Conservation (phyloP, 192 early-diverging fungal species). For the Gigaspora rosea region DNA sequence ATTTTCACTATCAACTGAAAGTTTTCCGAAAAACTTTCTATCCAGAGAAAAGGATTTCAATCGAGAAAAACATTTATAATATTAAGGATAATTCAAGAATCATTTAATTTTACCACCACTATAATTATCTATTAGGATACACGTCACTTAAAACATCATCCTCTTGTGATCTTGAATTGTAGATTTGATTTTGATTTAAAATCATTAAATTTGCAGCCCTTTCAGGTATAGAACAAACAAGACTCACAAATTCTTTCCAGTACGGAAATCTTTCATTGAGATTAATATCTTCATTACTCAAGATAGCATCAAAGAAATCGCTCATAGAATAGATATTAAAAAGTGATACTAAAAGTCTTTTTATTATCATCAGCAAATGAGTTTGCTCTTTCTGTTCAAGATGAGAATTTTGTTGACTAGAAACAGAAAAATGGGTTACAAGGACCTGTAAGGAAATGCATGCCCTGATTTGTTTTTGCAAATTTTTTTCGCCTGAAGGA, state of each 20-base stretch:
- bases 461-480: neutral
- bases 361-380: neutral
- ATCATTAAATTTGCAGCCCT: slow-evolving; percentile 8
- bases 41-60: neutral
- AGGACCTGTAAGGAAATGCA: neutral
- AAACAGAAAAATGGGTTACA: slow-evolving; percentile 8
- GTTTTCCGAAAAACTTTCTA: slow-evolving; percentile 16
- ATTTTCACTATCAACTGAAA: slow-evolving; percentile 10
- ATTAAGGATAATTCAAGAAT: neutral
- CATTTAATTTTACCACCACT: neutral
- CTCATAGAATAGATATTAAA: neutral
- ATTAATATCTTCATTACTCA: neutral
- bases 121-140: slow-evolving; percentile 1
- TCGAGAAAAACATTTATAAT: neutral
- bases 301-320: slow-evolving; percentile 3
- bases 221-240: slow-evolving; percentile 16
- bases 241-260: slow-evolving; percentile 13
- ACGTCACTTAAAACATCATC: neutral
- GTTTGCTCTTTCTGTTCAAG: neutral
- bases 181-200: neutral
- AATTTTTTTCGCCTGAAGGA: neutral
- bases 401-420: neutral
- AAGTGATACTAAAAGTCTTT: neutral
- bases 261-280: neutral
- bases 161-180: neutral